Conservation (phyloP, 345 rosid genomes). For the Pelargonium nanum region DNA sequence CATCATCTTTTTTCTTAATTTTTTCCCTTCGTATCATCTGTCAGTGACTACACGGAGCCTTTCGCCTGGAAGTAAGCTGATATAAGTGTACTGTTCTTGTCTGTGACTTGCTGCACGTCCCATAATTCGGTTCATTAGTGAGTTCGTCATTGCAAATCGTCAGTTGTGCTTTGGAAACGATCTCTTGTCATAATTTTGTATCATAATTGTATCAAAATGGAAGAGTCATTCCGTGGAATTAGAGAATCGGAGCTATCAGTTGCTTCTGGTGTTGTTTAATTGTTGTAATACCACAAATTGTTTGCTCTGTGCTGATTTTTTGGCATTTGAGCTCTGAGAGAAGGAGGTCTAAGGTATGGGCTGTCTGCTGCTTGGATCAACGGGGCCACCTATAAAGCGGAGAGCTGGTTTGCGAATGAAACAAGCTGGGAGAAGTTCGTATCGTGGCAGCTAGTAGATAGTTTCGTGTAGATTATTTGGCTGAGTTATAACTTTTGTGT, state of each 20-base stretch:
- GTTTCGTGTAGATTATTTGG: constrained; percentile 9
- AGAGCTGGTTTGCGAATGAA: constrained; percentile 40
- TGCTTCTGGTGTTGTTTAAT: neutral
- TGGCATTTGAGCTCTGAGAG: neutral
- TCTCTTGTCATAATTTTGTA: too few species aligned
- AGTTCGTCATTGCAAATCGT: neutral
- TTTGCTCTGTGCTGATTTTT: neutral
- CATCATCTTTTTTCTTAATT: neutral
- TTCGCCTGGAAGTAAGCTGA: neutral
- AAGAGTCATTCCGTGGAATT: neutral
- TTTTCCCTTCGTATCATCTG: neutral
- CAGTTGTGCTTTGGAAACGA: neutral
- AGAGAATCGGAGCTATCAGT: neutral
- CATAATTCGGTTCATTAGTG: too few species aligned
- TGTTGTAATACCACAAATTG: neutral
- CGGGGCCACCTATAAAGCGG: constrained; percentile 40
- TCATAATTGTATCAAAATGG: neutral
- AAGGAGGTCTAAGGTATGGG: constrained; percentile 22
- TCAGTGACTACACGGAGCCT: neutral
- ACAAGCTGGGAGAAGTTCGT: constrained; percentile 56
- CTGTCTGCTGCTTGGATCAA: constrained; percentile 21
- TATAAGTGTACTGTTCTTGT: neutral
- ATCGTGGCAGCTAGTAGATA: constrained; percentile 40
- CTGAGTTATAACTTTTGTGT: neutral
- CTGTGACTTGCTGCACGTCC: neutral